Evolutionary conservation across 306 rosid species (phyloP), one percentile per base, ranked within the genome.

Genomic region (Vigna unguiculata): DNA sequence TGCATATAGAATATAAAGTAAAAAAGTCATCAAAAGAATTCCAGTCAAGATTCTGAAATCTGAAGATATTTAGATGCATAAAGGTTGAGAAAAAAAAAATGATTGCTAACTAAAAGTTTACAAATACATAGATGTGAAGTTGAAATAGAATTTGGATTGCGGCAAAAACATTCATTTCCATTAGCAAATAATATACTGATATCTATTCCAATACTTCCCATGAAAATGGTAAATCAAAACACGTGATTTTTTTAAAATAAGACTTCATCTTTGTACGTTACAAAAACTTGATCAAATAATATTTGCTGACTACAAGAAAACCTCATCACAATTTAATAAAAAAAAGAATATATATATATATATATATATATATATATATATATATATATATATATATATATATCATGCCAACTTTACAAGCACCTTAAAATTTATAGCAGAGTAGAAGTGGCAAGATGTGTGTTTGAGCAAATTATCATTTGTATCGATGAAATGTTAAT

Each of bases 191-290:
- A 64, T 12, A 15, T 34, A 46, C 58, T 12, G 32, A 34, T 46
- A 65, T 64, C 70, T 64, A 53, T 48, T 55, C 75, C 70, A 82
- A 65, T 58, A 28, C 61, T 67, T 47, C 48, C 57, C 9, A 22
- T 4, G 16, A 22, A 73, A 67, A 53, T 43, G 21, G 59, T 38
- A 40, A 77, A 46, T 58, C 49, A 77, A 47, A 20, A 77, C 51
- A 60, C 17, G 16, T 22, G 47, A 49, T 48, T 57, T 40, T 40
- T 30, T 41, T 16, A 4, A 45, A 72, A 22, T 45, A 34, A 36
- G 60, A 57, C 19, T 16, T 36, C 36, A 72, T 49, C 30, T 19
- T 55, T 43, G 14, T 59, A 40, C 8, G 64, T 43, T 60, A 58
- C 61, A 59, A 11, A 38, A 24, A 20, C 59, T 43, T 58, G 62